Evolutionary conservation across 2,329 filamentous ascomycete species (phyloP), one percentile per base, ranked within the genome.

Genomic region (Epichloe sylvatica): DNA sequence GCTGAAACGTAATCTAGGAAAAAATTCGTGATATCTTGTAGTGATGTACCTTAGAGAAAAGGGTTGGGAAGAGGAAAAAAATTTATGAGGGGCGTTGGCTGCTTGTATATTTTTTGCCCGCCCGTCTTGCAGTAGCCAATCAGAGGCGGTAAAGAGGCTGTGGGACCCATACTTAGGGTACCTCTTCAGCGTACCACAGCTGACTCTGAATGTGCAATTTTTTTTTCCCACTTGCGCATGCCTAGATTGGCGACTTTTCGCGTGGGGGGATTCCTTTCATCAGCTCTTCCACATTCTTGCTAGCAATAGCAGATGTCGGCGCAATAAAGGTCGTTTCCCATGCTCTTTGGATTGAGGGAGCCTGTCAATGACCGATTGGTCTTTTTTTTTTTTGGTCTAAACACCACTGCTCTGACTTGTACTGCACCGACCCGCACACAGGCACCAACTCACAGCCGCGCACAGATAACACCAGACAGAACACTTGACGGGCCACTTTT

Each of bases 1-100:
- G 67, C 61, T 57, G 58, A 62, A 58, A 58, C 44, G 46, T 58
- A 64, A 67, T 62, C 65, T 71, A 72, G 61, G 67, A 73, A 62
- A 73, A 62, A 55, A 53, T 53, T 46, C 51, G 58, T 60, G 58
- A 56, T 58, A 55, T 62, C 56, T 64, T 52, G 55, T 57, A 60
- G 60, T 59, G 59, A 57, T 61, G 55, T 56, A 59, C 53, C 59
- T 59, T 57, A 53, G 60, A 58, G 60, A 56, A 60, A 56, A 59
- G 55, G 55, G 60, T 56, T 43, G 47, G 39, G 47, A 46, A 49
- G 46, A 58, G 57, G 2, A 25, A 61, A 63, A 63, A 65, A 68
- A 67, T 64, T 61, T 58, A 60, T 56, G 64, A 67, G 66, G 66
- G 66, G 65, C 61, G 59, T 59, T 59, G 60, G 58, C 56, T 55